Base-by-base conservation (phyloP, 2,329 filamentous ascomycete genomes). In the Metarhizium album region DNA sequence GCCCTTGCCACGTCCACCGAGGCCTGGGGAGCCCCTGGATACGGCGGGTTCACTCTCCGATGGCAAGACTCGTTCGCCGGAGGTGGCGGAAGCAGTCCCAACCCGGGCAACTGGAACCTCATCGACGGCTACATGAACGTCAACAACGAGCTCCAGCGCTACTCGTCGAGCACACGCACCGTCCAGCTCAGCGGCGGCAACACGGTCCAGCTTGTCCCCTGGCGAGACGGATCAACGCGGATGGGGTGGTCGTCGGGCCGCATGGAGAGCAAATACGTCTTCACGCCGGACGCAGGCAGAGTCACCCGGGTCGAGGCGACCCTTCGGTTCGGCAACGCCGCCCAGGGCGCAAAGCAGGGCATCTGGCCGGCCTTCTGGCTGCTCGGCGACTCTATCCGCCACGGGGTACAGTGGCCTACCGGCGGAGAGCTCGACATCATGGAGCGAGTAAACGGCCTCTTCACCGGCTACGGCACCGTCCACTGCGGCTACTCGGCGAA, bases 361-460 rank as follows among this genome's bases (percentile, higher is more conserved):
- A 67, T 80, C 47, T 81, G 77, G 78, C 76, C 78, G 0, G 78
- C 78, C 0, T 80, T 80, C 58, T 81, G 76, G 77, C 66, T 79
- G 53, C 67, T 80, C 16, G 76, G 78, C 40, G 69, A 78, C 47
- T 61, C 70, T 11, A 65, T 74, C 50, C 71, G 74, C 24, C 65
- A 70, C 43, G 75, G 74, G 8, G 70, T 67, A 1, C 35, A 57
- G 14, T 81, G 78, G 78, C 78, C 78, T 0, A 49, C 53, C 8
- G 75, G 74, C 52, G 78, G 78, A 53, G 78, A 81, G 68, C 66
- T 81, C 47, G 78, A 81, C 60, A 74, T 80, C 57, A 68, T 81
- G 60, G 78, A 81, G 67, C 73, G 71, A 51, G 63, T 79, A 58
- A 76, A 79, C 62, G 78, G 77, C 9, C 49, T 66, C 40, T 62